phyloP scores from a whole-genome alignment of 139 green algal genomes.

The Protoeuglena noctilucae region DNA sequence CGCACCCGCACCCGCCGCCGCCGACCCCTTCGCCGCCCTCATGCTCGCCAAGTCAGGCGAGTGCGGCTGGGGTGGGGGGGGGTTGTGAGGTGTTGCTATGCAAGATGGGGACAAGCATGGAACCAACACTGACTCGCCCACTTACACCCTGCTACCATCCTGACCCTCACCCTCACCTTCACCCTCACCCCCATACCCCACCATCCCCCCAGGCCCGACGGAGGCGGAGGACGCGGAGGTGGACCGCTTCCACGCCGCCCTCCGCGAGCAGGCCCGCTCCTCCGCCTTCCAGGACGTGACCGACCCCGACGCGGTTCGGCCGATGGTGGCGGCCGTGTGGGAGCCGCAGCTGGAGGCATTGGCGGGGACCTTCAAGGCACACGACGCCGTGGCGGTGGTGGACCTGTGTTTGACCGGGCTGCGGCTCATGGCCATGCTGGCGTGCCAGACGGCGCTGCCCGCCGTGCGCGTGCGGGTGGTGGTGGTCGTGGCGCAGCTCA shows the following conservation, averaged over 20 bases:
- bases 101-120: no score
- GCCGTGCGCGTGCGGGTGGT: no score
- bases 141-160: no score
- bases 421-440: slow-evolving; percentile 56
- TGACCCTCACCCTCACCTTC: slow-evolving; percentile 75
- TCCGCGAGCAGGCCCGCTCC: slow-evolving; percentile 49
- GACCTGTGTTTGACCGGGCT: slow-evolving; percentile 57
- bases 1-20: no score
- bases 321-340: slow-evolving; percentile 89
- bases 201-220: slow-evolving; percentile 82
- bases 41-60: no score
- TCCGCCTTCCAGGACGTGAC: slow-evolving; percentile 54
- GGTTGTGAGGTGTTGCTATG: no score
- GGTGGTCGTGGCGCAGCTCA: no score
- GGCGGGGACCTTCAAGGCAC: slow-evolving; percentile 66
- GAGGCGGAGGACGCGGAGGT: not conserved
- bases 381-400: slow-evolving; percentile 37
- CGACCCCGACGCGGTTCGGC: slow-evolving; percentile 49
- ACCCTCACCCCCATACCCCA: slow-evolving; percentile 87
- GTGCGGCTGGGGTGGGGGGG: no score
- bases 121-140: no score
- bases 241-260: slow-evolving; percentile 45
- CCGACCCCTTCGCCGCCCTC: no score
- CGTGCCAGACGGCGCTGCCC: no score
- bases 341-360: slow-evolving; percentile 82